phyloP scores from a whole-genome alignment of 2,329 filamentous ascomycete genomes.

The Colletotrichum sansevieriae region DNA sequence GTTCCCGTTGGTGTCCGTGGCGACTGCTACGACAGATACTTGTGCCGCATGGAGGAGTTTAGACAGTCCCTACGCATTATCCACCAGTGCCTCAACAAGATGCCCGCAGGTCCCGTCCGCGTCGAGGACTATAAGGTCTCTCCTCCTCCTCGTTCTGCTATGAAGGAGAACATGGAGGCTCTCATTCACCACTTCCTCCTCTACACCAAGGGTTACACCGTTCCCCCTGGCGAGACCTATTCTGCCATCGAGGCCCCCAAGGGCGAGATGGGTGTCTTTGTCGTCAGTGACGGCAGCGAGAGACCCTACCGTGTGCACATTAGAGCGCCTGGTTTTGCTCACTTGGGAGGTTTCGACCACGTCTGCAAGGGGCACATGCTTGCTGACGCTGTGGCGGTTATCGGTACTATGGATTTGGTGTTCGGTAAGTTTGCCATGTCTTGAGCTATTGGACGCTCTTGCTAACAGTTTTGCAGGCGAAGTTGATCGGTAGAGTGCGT shows the following conservation, averaged over 20 bases:
- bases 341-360: slow-evolving; percentile 94
- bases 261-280: slow-evolving; percentile 98
- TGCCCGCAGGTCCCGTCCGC: slow-evolving; percentile 93
- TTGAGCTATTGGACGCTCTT: background rate
- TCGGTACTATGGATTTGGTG: slow-evolving; percentile 90
- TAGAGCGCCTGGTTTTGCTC: slow-evolving; percentile 94
- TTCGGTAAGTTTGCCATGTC: slow-evolving; percentile 72
- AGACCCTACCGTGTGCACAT: slow-evolving; percentile 98
- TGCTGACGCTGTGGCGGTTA: slow-evolving; percentile 96
- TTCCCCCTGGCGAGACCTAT: slow-evolving; percentile 98
- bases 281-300: slow-evolving; percentile 97
- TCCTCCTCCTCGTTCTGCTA: slow-evolving; percentile 93
- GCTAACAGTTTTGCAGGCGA: slow-evolving; percentile 64
- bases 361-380: slow-evolving; percentile 91
- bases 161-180: slow-evolving; percentile 99
- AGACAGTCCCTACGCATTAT: slow-evolving; percentile 98
- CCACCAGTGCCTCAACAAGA: slow-evolving; percentile 98
- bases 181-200: slow-evolving; percentile 99
- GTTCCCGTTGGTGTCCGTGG: slow-evolving; percentile 96
- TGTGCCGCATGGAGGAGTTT: slow-evolving; percentile 99
- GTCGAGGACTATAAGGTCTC: slow-evolving; percentile 99
- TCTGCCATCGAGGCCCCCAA: slow-evolving; percentile 99
- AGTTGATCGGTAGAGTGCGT: slow-evolving; percentile 67
- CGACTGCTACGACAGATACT: slow-evolving; percentile 98
- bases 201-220: slow-evolving; percentile 98